Base-by-base conservation (phyloP, 2,329 filamentous ascomycete species). In the Paracoccidioides brasiliensis region DNA sequence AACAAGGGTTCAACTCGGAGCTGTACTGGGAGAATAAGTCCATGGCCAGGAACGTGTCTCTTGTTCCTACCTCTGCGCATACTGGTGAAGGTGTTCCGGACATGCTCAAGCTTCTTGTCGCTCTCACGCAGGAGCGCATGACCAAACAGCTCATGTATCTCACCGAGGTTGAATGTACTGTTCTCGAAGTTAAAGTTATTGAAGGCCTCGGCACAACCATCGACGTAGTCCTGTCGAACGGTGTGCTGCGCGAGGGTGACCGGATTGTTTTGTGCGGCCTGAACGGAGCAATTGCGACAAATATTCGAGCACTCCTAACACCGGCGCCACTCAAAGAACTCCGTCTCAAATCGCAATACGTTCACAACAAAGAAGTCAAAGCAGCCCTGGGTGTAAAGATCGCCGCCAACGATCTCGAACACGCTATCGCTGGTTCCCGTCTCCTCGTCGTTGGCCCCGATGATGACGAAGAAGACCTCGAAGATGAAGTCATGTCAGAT, bases 301-400 rank as follows among this genome's bases (percentile, higher is more conserved):
- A 96, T 63, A 93, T 98, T 65, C 83, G 93, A 74, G 94, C 93
- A 12, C 80, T 98, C 32, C 78, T 98, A 53, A 98, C 93, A 3
- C 93, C 93, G 1, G 90, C 90, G 9, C 88, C 90, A 58, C 83
- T 98, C 69, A 93, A 89, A 69, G 93, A 98, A 71, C 74, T 98
- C 61, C 90, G 94, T 70, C 82, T 98, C 65, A 97, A 97, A 75
- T 95, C 90, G 3, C 81, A 85, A 60, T 98, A 98, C 66, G 91
- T 98, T 35, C 94, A 98, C 78, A 96, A 98, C 78, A 97, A 98
- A 77, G 90, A 95, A 72, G 90, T 96, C 75, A 98, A 96, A 79
- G 93, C 94, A 22, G 90, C 93, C 7, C 81, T 98, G 67, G 93
- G 93, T 86, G 89, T 98, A 72, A 98, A 98, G 81, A 97, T 98